Evolutionary conservation across 1,139 yeast genomes (phyloP).

Genomic region (Kodamaea ohmeri): DNA sequence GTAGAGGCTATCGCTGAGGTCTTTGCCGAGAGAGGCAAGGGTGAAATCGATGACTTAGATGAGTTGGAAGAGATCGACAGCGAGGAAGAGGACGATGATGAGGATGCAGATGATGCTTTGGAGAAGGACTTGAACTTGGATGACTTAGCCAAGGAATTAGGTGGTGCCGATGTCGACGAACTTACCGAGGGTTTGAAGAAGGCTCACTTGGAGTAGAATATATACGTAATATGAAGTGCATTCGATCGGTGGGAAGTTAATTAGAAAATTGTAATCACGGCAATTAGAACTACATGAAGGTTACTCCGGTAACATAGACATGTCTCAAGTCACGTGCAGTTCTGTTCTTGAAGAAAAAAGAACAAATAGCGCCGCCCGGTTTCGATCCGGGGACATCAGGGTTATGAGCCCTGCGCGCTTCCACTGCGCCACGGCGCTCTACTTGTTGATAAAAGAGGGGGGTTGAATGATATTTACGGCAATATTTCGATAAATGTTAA

Average conservation of each 20-base stretch:
- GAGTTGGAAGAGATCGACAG: constrained; percentile 89
- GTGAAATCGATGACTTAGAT: constrained; percentile 87
- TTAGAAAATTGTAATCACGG: too few species aligned
- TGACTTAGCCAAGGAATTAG: constrained; percentile 60
- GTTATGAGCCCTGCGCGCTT: constrained; percentile 99
- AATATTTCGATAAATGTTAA: too few species aligned
- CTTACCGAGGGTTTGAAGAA: constrained; percentile 61
- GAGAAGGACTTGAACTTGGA: constrained; percentile 54
- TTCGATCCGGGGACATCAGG: constrained; percentile 99
- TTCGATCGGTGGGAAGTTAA: too few species aligned
- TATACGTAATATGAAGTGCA: too few species aligned
- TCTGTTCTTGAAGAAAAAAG: constrained; percentile 3
- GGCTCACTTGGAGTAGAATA: constrained; percentile 37
- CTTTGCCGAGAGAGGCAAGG: constrained; percentile 72
- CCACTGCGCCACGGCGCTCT: constrained; percentile 96
- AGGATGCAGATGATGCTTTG: constrained; percentile 56
- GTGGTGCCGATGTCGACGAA: constrained; percentile 21
- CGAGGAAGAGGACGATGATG: constrained; percentile 79
- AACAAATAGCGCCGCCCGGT: constrained; percentile 87
- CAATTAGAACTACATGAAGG: too few species aligned
- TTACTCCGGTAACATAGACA: too few species aligned
- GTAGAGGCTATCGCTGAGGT: constrained; percentile 40
- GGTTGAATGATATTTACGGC: too few species aligned
- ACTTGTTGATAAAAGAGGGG: constrained; percentile 1
- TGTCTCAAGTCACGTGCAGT: background rate